A percentile compares a stretch with the other conserved stretches of the same genome.
Evolutionary conservation across 257 asterid species (phyloP).

Genomic region (Handroanthus guayacan): DNA sequence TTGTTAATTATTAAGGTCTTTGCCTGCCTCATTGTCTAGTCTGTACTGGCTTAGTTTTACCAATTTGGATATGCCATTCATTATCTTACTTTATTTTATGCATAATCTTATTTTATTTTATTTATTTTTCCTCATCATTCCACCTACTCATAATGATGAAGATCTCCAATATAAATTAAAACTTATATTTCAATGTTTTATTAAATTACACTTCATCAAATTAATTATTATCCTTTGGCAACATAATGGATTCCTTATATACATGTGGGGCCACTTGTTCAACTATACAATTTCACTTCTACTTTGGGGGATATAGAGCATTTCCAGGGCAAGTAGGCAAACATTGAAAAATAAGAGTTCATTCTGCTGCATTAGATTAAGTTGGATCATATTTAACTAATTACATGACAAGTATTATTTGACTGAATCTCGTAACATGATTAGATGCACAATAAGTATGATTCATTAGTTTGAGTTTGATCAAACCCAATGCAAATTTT

Average conservation of each 20-base stretch:
- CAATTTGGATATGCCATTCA: slow-evolving; percentile 13
- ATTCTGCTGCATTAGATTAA: neutral
- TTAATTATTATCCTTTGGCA: neutral
- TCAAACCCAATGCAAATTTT: no score
- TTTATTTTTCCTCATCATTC: neutral
- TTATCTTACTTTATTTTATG: neutral
- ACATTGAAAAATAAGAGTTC: neutral
- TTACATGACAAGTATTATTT: no score
- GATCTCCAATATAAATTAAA: neutral
- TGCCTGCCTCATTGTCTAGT: slow-evolving; percentile 27
- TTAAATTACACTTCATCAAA: neutral
- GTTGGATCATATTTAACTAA: no score
- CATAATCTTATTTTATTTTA: no score
- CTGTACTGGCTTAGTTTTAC: slow-evolving; percentile 4
- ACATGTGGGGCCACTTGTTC: neutral
- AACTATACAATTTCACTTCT: neutral
- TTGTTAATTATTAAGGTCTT: neutral
- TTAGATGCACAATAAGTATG: no score
- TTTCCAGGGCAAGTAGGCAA: neutral
- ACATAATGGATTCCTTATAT: neutral
- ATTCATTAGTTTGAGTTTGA: no score
- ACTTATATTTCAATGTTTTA: neutral
- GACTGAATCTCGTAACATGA: no score
- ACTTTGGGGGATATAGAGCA: neutral
- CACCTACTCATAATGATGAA: slow-evolving; percentile 7